Evolutionary conservation across 2,329 filamentous ascomycete genomes (phyloP).

Genomic region (Colletotrichum sp.): DNA sequence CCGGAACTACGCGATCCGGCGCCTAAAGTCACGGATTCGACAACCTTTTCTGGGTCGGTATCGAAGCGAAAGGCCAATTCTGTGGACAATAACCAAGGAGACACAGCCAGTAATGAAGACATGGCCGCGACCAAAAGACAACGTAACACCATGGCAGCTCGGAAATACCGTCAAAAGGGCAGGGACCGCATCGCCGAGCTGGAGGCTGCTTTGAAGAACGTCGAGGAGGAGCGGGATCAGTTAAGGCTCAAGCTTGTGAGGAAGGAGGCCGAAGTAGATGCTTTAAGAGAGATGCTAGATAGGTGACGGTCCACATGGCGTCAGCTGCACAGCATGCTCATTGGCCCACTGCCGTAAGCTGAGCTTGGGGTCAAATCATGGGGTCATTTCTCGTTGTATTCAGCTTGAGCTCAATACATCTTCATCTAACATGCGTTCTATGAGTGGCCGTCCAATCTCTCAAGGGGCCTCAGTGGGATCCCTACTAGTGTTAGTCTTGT

Average conservation of each 20-base stretch:
- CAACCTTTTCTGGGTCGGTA: neutral
- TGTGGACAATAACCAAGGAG: neutral
- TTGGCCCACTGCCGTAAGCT: neutral
- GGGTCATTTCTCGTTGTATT: neutral
- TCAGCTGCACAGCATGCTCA: neutral
- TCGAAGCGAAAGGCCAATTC: neutral
- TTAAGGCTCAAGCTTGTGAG: slow-evolving; percentile 60
- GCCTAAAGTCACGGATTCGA: neutral
- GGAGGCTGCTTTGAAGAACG: slow-evolving; percentile 56
- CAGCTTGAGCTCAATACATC: neutral
- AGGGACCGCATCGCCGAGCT: slow-evolving; percentile 63
- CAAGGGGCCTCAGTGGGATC: slow-evolving; percentile 34
- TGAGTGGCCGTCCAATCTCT: neutral
- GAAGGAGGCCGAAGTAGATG: slow-evolving; percentile 63
- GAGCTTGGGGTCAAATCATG: neutral
- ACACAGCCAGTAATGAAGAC: neutral
- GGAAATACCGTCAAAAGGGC: slow-evolving; percentile 67
- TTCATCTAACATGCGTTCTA: neutral
- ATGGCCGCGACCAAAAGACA: slow-evolving; percentile 50
- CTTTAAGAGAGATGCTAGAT: slow-evolving; percentile 39
- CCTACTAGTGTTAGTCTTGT: slow-evolving; percentile 17
- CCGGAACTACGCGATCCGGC: neutral
- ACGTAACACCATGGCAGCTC: slow-evolving; percentile 67
- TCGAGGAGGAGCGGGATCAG: slow-evolving; percentile 60
- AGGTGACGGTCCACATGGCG: neutral